These are phyloP conservation scores for Vigna reflexopilosa DNA, from an alignment of 306 rosid species.

Conservation along the genomic window DNA sequence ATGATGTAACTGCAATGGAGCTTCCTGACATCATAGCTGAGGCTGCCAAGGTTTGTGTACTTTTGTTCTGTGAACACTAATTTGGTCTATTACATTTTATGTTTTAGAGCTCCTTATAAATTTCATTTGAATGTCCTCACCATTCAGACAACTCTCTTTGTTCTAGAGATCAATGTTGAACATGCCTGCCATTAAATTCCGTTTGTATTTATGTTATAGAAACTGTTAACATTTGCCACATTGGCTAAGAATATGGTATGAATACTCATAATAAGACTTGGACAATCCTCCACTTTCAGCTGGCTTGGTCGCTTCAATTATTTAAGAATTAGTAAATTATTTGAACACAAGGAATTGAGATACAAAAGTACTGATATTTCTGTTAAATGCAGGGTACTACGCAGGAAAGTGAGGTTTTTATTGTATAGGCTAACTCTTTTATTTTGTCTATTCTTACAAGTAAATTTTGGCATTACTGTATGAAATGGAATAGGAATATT, in stretches of 20 bases:
- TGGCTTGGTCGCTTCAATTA: neutral
- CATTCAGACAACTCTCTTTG: slow-evolving; percentile 17
- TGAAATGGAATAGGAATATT: slow-evolving; percentile 12
- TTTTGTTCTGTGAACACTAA: slow-evolving; percentile 19
- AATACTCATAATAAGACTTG: neutral
- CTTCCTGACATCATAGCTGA: slow-evolving; percentile 96
- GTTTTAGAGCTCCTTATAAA: neutral
- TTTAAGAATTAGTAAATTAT: slow-evolving; percentile 1
- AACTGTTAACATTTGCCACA: slow-evolving; percentile 15
- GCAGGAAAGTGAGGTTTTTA: neutral
- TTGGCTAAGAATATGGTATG: neutral
- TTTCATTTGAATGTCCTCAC: slow-evolving; percentile 24
- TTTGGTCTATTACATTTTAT: slow-evolving; percentile 24
- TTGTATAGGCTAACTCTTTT: neutral
- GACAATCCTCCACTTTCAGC: neutral
- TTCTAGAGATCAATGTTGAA: neutral
- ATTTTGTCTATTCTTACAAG: slow-evolving; percentile 2
- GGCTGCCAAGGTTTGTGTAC: slow-evolving; percentile 89
- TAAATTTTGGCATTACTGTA: slow-evolving; percentile 12
- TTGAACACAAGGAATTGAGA: neutral
- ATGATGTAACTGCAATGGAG: slow-evolving; percentile 96
- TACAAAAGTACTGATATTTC: neutral
- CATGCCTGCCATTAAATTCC: slow-evolving; percentile 14
- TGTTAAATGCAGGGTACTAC: neutral
- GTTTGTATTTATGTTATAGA: slow-evolving; percentile 19